Conservation (phyloP, 768 basidiomycete genomes). For the Mycena galericulata region DNA sequence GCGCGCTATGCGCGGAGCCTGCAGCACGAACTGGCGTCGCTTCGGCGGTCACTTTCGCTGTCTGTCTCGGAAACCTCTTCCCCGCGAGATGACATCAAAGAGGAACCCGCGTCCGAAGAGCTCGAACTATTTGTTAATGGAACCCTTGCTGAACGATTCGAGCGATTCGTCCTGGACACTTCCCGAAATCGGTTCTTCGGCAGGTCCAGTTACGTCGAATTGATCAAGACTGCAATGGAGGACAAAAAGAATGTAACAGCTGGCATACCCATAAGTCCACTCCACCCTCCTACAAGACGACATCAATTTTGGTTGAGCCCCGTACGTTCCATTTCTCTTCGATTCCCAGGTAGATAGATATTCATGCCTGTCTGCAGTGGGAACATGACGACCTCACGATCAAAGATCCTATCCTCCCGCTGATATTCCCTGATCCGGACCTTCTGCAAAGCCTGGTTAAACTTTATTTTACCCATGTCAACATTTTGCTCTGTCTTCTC, state of each 20-base stretch:
- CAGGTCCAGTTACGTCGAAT: slow-evolving; percentile 45
- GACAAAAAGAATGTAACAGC: slow-evolving; percentile 51
- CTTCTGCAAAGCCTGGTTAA: slow-evolving; percentile 58
- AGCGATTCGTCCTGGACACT: slow-evolving; percentile 18
- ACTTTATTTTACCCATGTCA: slow-evolving; percentile 59
- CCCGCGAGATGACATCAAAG: not conserved
- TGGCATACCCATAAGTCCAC: slow-evolving; percentile 32
- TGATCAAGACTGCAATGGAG: slow-evolving; percentile 49
- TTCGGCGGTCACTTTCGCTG: slow-evolving; percentile 3
- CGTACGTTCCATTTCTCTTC: slow-evolving; percentile 6
- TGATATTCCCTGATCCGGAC: too few relatives aligned
- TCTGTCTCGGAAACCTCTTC: too few relatives aligned
- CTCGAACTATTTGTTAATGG: slow-evolving; percentile 2
- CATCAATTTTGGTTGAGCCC: slow-evolving; percentile 38
- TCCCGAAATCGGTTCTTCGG: slow-evolving; percentile 41
- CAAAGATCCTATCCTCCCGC: slow-evolving; percentile 28
- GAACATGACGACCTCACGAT: slow-evolving; percentile 12
- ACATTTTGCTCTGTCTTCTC: slow-evolving; percentile 57
- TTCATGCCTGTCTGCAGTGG: slow-evolving; percentile 25
- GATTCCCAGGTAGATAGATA: not conserved
- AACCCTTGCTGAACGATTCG: slow-evolving; percentile 18
- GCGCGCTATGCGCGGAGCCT: slow-evolving; percentile 30
- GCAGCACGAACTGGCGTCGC: slow-evolving; percentile 10
- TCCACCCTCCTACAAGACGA: slow-evolving; percentile 10
- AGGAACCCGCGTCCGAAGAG: not conserved